Base-by-base conservation (phyloP, 2,329 filamentous ascomycete species). In the Leptographium flavum region DNA sequence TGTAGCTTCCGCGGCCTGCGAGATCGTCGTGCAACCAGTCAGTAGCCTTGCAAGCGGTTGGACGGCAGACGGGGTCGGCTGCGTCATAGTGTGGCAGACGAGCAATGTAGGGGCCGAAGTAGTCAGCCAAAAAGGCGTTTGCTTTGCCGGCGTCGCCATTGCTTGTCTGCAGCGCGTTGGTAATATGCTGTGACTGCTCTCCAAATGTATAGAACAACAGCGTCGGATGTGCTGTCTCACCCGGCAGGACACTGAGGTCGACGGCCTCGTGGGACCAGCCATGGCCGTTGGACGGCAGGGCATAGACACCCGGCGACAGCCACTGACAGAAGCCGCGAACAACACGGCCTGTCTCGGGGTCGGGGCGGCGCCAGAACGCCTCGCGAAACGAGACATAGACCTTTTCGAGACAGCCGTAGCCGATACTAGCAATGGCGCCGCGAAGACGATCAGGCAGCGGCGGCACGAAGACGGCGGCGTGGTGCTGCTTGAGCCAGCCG, bases 161-260 rank as follows among this genome's bases (percentile, higher is more conserved):
- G 10, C 22, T 21, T 14, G n/a, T 32, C 21, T 35, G 21, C 19
- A 74, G 54, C 14, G 62, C 58, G 13, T 61, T 59, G 0, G 72
- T 76, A 39, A 83, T 59, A 53, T 73, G 66, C 9, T 61, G 60
- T 1, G 74, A 78, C 57, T 79, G 74, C 19, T 70, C 71, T 32
- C 82, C 82, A 55, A 78, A 81, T 31, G 71, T 79, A 65, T 87
- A 94, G 70, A 94, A 94, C 23, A 94, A 73, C 4, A 94, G 70
- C 0, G 86, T 93, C 8, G 87, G 83, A 48, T 94, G 87, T 0
- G 80, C 71, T 42, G 66, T 68, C 2, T 64, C 56, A 0, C 57
- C 53, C 0, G 74, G 69, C 2, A 93, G 68, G 2, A 80, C 76
- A 36, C 82, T 79, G 21, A 94, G 72, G 47, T 90, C 87, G 47